Percentiles rank a stretch among this genome's conserved stretches.
Conservation (phyloP, 192 early-diverging fungal species). For the Backusella australiensis region DNA sequence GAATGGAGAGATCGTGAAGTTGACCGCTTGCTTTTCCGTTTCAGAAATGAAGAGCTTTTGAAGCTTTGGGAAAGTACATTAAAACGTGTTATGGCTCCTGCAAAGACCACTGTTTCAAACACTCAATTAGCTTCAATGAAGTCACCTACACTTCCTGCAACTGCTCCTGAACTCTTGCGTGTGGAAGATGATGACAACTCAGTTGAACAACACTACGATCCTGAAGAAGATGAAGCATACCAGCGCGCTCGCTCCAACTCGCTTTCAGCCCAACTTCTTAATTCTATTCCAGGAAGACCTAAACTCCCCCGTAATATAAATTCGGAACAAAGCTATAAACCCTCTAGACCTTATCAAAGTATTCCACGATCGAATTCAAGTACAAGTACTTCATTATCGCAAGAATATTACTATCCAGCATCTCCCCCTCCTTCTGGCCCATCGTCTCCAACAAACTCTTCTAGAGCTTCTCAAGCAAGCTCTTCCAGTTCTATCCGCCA, state of each 20-base stretch:
- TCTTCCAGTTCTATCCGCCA: constrained; percentile 35
- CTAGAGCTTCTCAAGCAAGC: constrained; percentile 35
- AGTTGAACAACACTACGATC: background rate
- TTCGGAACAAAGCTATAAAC: constrained; percentile 6
- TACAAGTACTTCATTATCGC: background rate
- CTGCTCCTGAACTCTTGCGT: constrained; percentile 13
- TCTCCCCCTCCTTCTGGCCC: constrained; percentile 59
- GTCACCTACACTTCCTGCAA: constrained; percentile 21
- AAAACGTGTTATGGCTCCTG: constrained; percentile 50
- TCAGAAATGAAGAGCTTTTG: constrained; percentile 91
- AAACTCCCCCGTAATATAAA: background rate
- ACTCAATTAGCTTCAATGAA: constrained; percentile 33
- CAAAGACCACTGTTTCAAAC: constrained; percentile 36
- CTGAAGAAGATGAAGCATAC: constrained; percentile 31
- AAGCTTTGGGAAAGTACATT: constrained; percentile 83
- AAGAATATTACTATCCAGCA: constrained; percentile 37
- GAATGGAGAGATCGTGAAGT: constrained; percentile 85
- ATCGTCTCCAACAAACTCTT: constrained; percentile 48
- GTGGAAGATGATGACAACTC: constrained; percentile 26
- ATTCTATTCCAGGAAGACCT: background rate
- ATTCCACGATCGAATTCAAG: constrained; percentile 18
- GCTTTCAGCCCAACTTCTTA: background rate
- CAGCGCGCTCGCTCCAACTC: constrained; percentile 27
- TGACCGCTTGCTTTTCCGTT: constrained; percentile 86
- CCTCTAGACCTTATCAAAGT: constrained; percentile 3